Evolutionary conservation across 208 protist genomes (phyloP), one percentile per base, ranked within the genome.

Genomic region (Herpetomonas samuelpessoai): DNA sequence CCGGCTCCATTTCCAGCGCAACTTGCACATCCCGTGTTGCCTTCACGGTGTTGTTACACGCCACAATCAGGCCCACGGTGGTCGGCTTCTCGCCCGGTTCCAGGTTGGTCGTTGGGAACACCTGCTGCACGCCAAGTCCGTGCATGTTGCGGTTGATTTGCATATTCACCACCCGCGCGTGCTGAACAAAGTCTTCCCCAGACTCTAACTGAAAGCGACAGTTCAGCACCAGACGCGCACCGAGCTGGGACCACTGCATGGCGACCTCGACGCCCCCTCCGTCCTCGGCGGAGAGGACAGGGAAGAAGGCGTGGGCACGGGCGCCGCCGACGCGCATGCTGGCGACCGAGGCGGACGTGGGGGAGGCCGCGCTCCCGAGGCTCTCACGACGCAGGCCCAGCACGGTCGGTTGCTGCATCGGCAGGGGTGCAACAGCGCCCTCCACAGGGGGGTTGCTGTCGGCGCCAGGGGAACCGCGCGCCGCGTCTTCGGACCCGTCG

Each of bases 61-160:
- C 51, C 1, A 79, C 68, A 21, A 79, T 19, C 6, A 88, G 35
- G 26, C 50, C 31, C 25, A 79, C 45, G 28, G 76, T 66, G 1
- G 47, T 50, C 18, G 67, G 62, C 58, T 76, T 71, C 30, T 77
- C 64, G 18, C 68, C 77, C 1, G 57, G 21, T 26, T 77, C 70
- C 1, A 91, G 68, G 44, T 29, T 29, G 16, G 64, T 65, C n/a
- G 38, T 38, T 12, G 80, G 72, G 38, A 83, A 82, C 19, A 74
- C 73, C 54, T 91, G 77, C 39, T 72, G 63, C 3, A 91, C 51
- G 12, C 80, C 83, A 51, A 91, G 73, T 39, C 76, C 71, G 54
- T 84, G 82, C 57, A 75, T 74, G 62, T 91, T 91, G 50, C 77
- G 64, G 58, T 87, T 86, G 12, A 91, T 61, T 58, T 91, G 83